phyloP scores from a whole-genome alignment of 495 filamentous ascomycete species.

The Hapsidospora chrysogenum region DNA sequence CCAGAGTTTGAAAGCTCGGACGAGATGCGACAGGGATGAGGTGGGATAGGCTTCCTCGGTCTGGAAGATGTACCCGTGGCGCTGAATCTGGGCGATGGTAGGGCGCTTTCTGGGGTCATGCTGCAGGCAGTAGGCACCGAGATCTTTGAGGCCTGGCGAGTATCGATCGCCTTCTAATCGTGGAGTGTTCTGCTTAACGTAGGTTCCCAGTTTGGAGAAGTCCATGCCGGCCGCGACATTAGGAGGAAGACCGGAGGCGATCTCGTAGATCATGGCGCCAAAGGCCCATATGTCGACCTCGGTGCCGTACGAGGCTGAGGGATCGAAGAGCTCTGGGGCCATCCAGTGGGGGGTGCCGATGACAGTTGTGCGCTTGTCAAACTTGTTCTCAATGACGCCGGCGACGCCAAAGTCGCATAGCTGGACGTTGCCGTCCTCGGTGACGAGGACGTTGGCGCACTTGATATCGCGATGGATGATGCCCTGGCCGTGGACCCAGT shows the following conservation, averaged over 20 bases:
- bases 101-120: constrained; percentile 60
- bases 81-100: constrained; percentile 45
- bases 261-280: constrained; percentile 78
- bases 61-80: constrained; percentile 44
- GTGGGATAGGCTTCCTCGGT: constrained; percentile 55
- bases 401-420: constrained; percentile 95
- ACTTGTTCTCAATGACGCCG: constrained; percentile 64
- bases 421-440: constrained; percentile 72
- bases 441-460: constrained; percentile 82
- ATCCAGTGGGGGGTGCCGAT: constrained; percentile 96
- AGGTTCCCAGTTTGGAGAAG: constrained; percentile 36
- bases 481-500: constrained; percentile 75
- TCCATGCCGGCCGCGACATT: constrained; percentile 35
- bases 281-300: constrained; percentile 93
- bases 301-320: constrained; percentile 37
- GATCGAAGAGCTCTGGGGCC: constrained; percentile 71
- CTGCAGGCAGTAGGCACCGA: constrained; percentile 68
- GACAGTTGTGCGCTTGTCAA: constrained; percentile 80
- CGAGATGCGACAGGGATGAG: constrained; percentile 49
- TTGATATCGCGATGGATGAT: constrained; percentile 97
- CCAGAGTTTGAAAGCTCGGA: constrained; percentile 74
- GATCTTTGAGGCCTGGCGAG: constrained; percentile 53
- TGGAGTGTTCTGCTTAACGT: constrained; percentile 43
- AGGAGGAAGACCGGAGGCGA: constrained; percentile 78
- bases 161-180: constrained; percentile 64